A percentile compares a stretch with the other conserved stretches of the same genome.
Conservation (phyloP, 805 yeast species). For the Lipomyces sp. region DNA sequence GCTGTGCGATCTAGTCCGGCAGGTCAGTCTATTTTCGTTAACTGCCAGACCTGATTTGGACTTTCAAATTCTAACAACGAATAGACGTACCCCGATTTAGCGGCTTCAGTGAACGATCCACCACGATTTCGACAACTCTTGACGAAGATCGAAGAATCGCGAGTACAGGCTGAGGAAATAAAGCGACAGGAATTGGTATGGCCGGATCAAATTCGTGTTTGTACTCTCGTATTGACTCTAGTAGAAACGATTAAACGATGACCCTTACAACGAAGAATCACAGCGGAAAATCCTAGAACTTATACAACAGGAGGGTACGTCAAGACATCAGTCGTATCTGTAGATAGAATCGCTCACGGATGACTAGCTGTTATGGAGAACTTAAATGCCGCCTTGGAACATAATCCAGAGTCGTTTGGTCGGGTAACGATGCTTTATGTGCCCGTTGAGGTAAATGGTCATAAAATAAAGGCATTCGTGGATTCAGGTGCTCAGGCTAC, state of each 20-base stretch:
- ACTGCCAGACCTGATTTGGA: background rate
- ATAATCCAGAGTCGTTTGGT: conserved; percentile 86
- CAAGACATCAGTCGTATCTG: background rate
- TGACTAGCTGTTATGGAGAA: conserved; percentile 71
- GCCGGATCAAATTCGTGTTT: background rate
- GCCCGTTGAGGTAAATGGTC: conserved; percentile 75
- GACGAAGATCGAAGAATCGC: conserved; percentile 41
- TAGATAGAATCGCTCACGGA: background rate
- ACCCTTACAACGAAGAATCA: conserved; percentile 73
- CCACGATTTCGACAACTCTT: conserved; percentile 51
- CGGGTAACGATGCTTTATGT: conserved; percentile 83
- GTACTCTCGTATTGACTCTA: background rate
- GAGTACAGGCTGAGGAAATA: conserved; percentile 44
- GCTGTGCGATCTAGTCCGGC: conserved; percentile 44
- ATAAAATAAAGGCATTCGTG: conserved; percentile 85
- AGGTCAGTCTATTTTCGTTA: conserved; percentile 15
- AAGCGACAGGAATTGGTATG: conserved; percentile 50
- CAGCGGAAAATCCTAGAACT: conserved; percentile 69
- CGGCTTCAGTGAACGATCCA: conserved; percentile 54
- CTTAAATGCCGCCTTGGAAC: conserved; percentile 76
- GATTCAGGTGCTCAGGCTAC: conserved; percentile 97
- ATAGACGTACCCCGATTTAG: conserved; percentile 55
- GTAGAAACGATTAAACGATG: conserved; percentile 54
- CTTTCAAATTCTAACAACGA: background rate
- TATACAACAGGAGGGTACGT: conserved; percentile 54